Evolutionary conservation across 257 asterid species (phyloP), one percentile per base, ranked within the genome.

Genomic region (Nicotiana benthamiana): DNA sequence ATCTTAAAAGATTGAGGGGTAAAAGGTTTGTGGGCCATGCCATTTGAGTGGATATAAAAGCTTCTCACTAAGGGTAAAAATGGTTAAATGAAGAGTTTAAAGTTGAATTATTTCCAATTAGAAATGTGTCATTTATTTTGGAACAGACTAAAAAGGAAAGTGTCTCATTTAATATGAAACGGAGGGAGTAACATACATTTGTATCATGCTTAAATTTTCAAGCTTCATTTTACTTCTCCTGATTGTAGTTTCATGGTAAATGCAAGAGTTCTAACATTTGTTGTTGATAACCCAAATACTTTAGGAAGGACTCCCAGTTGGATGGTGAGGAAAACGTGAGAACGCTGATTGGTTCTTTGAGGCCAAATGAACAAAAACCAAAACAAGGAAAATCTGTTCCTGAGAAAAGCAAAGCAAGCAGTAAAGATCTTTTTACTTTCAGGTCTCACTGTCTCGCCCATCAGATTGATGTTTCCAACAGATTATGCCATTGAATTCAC

Each of bases 391-490:
- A 85, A 83, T 36, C 86, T 82, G 81, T 79, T 75, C 80, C 54
- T 66, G 52, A 79, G 79, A 76, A 75, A 88, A 82, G 80, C 79
- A 84, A 83, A 65, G 72, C 57, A 52, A 83, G 72, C 72, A 26
- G 46, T 79, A 81, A 84, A 75, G 86, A 80, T 81, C 82, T 83
- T 43, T 80, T 84, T 72, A 82, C 86, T 74, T 80, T 84, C 85
- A 89, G 91, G 94, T 90, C 61, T 72, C 80, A 34, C 78, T 36
- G 90, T 90, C 65, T 72, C 78, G 52, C 78, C 48, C 86, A 84
- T 85, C 43, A 77, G 67, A 51, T 67, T 74, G 43, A 56, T 48
- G 0, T 46, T 77, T 77, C 72, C 67, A 57, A 77, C 57, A 20
- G 59, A 54, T 43, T 32, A 77, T 59, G 81, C 53, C 43, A 15